Evolutionary conservation across 345 rosid genomes (phyloP), one percentile per base, ranked within the genome.

Genomic region (Brassica rapa): DNA sequence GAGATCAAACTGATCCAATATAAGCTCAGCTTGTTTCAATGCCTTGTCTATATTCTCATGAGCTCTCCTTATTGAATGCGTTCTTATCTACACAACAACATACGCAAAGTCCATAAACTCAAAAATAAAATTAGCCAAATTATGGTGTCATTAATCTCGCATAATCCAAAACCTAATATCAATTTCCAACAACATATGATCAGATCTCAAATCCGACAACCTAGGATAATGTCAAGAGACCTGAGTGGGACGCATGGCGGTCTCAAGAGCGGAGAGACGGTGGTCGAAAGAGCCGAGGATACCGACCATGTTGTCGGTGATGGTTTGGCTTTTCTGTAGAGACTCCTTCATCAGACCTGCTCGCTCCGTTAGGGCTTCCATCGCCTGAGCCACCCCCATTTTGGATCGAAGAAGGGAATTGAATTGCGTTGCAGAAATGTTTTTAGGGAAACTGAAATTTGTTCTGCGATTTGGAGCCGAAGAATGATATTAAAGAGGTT

Each of bases 171-270:
- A 70, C 33, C 35, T 14, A 1, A 56, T 6, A 29, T 43, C 25
- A 35, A 70, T 77, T n/a, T 57, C 10, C 62, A 8, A 27, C 1
- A 68, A 29, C 1, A 27, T 8, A 43, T 27, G 12, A 33, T 12
- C 25, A 43, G 77, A 81, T 75, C 72, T 60, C 51, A 43, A 39
- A n/a, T 51, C 56, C 56, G 55, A 72, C 23, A 19, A 8, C 51
- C 16, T 24, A 61, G 4, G 51, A 62, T 35, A 51, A 19, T 2
- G 46, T 5, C 10, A 25, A 12, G 62, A 53, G n/a, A 87, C 98
- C 96, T 95, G 99, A 62, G 99, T 91, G 14, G 99, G 98, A 9
- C 98, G 97, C 99, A 95, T 89, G 84, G 98, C 99, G 73, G 99
- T 93, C 77, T 95, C 98, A 53, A 95, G 96, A 72, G 97, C 91